phyloP scores from a whole-genome alignment of 805 yeast species.

The Nakazawaea molendinolei region DNA sequence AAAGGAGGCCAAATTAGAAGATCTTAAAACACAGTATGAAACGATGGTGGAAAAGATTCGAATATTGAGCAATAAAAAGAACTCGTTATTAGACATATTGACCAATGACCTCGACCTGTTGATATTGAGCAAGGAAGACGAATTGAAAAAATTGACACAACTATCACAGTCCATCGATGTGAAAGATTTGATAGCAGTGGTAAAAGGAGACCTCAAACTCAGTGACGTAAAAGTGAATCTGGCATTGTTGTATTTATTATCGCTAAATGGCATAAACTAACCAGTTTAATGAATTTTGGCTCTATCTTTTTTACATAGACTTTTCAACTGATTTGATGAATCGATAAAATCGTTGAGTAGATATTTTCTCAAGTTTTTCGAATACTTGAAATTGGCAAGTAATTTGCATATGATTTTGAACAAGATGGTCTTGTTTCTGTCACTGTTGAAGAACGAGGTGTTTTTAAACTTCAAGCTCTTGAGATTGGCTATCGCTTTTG shows the following conservation, averaged over 20 bases:
- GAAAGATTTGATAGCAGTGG: background rate
- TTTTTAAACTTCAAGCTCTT: conserved; percentile 42
- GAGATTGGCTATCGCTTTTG: conserved; percentile 29
- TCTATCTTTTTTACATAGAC: conserved; percentile 39
- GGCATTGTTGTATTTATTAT: conserved; percentile 1
- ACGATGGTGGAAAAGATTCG: background rate
- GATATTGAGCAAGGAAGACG: background rate
- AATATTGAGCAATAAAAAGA: conserved; percentile 1
- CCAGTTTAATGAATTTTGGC: conserved; percentile 19
- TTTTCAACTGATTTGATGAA: conserved; percentile 45
- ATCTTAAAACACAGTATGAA: background rate
- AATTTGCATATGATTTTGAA: conserved; percentile 45
- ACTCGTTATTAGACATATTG: conserved; percentile 5
- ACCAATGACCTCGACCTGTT: background rate
- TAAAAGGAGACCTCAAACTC: background rate
- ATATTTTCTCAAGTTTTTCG: conserved; percentile 56
- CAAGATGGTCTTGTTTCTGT: conserved; percentile 32
- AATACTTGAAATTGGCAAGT: conserved; percentile 52
- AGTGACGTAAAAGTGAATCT: conserved; percentile 3
- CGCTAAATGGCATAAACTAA: no score
- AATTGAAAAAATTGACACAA: background rate
- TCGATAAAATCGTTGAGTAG: conserved; percentile 56
- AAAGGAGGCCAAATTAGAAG: background rate
- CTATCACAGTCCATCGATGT: background rate
- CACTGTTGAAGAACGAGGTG: conserved; percentile 6